Evolutionary conservation across 208 protist genomes (phyloP).

Genomic region (Acanthamoeba polyphaga): DNA sequence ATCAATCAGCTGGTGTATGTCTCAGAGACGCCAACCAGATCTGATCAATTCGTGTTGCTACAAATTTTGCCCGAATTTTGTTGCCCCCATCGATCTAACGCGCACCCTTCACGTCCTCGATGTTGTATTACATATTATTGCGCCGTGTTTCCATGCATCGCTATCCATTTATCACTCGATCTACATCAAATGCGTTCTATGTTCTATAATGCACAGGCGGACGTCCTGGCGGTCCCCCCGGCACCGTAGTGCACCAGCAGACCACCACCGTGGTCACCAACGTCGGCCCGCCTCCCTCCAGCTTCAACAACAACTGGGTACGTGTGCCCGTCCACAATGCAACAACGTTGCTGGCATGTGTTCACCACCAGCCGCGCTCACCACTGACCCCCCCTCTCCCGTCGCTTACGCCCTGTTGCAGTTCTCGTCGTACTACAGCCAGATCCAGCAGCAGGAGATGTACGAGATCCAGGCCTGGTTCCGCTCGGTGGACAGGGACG

Average conservation of each 20-base stretch:
- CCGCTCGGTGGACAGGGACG: constrained; percentile 68
- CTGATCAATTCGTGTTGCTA: too few relatives aligned
- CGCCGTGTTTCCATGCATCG: not conserved
- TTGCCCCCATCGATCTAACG: not conserved
- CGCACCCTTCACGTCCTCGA: not conserved
- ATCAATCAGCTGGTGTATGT: not conserved
- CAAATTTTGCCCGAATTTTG: not conserved
- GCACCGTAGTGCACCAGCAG: constrained; percentile 45
- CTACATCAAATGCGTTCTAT: not conserved
- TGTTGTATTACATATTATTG: not conserved
- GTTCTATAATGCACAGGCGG: not conserved
- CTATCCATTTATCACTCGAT: not conserved
- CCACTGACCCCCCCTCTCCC: not conserved
- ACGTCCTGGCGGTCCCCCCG: not conserved
- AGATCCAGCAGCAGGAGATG: constrained; percentile 74
- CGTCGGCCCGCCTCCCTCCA: not conserved
- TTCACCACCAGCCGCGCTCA: not conserved
- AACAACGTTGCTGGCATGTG: too few relatives aligned
- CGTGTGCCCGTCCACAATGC: not conserved
- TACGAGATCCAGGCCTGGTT: constrained; percentile 79
- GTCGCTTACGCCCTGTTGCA: not conserved
- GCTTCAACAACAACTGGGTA: constrained; percentile 57
- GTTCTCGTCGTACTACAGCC: constrained; percentile 70
- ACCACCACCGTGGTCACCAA: constrained; percentile 44
- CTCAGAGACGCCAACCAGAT: too few relatives aligned